These are phyloP conservation scores for Candida yuanshanica DNA, from an alignment of 805 yeast genomes.

Conservation along the genomic window DNA sequence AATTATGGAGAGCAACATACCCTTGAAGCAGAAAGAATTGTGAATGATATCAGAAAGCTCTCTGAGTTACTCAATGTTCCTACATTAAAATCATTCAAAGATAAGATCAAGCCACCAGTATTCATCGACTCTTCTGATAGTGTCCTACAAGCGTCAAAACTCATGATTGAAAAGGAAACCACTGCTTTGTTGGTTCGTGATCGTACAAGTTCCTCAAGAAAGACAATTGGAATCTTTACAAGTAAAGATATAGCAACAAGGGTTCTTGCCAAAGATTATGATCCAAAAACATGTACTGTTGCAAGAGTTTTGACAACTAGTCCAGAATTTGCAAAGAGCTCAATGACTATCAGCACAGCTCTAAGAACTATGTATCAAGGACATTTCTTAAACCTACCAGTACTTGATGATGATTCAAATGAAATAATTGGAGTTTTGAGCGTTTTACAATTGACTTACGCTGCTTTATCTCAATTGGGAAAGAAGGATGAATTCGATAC, in stretches of 20 bases:
- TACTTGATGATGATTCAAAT: constrained; percentile 23
- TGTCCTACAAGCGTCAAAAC: constrained; percentile 33
- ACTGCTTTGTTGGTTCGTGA: constrained; percentile 39
- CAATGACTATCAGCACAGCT: constrained; percentile 36
- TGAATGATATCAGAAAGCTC: constrained; percentile 31
- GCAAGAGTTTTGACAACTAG: constrained; percentile 40
- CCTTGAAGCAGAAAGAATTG: constrained; percentile 20
- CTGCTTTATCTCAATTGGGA: constrained; percentile 32
- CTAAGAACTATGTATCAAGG: constrained; percentile 43
- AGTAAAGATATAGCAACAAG: constrained; percentile 40
- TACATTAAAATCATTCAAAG: constrained; percentile 25
- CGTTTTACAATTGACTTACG: constrained; percentile 38
- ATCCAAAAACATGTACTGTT: constrained; percentile 32
- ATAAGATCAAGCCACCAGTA: constrained; percentile 23
- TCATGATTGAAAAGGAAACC: constrained; percentile 32
- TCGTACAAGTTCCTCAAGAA: constrained; percentile 24
- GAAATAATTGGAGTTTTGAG: constrained; percentile 36
- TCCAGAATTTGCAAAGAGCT: constrained; percentile 38
- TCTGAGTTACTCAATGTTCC: constrained; percentile 39
- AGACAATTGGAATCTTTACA: constrained; percentile 40
- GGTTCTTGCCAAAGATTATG: constrained; percentile 32
- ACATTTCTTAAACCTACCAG: constrained; percentile 38
- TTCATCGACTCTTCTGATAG: constrained; percentile 32
- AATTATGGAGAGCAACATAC: constrained; percentile 23
- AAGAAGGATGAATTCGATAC: constrained; percentile 19